phyloP scores from a whole-genome alignment of 2,329 filamentous ascomycete genomes.

The Nemania diffusa region DNA sequence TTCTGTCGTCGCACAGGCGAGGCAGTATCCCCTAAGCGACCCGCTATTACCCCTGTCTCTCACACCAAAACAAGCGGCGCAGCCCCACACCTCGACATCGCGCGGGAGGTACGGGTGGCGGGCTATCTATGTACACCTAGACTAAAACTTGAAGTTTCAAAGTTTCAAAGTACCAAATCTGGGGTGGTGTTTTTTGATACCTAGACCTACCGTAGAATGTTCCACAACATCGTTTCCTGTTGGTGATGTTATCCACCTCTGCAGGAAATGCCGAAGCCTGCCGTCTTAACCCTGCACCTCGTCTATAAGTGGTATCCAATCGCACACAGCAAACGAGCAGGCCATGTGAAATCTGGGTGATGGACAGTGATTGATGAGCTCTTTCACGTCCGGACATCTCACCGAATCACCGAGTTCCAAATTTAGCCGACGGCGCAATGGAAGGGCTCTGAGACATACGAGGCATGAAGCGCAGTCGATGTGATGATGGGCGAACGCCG shows the following conservation, averaged over 20 bases:
- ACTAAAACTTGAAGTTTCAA: too few relatives aligned
- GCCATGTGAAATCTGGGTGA: slow-evolving; percentile 29
- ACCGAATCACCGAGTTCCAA: slow-evolving; percentile 11
- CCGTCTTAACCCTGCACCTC: slow-evolving; percentile 26
- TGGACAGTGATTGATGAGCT: not conserved
- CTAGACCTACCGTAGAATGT: not conserved
- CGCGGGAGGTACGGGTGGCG: too few relatives aligned
- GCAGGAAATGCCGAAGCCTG: slow-evolving; percentile 37
- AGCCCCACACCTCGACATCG: too few relatives aligned
- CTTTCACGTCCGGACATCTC: not conserved
- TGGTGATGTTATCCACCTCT: slow-evolving; percentile 16
- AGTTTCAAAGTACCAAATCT: slow-evolving; percentile 4
- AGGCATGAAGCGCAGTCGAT: slow-evolving; percentile 15
- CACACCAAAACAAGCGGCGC: too few relatives aligned
- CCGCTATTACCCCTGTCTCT: not conserved
- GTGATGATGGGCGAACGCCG: slow-evolving; percentile 5
- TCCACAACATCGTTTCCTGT: slow-evolving; percentile 23
- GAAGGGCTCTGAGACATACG: slow-evolving; percentile 30
- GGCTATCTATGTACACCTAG: too few relatives aligned
- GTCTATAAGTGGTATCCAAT: slow-evolving; percentile 16
- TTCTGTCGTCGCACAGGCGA: not conserved
- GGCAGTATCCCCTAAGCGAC: not conserved
- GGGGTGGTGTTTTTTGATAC: slow-evolving; percentile 6
- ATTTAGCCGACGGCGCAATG: slow-evolving; percentile 22
- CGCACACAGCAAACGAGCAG: not conserved